Base-by-base conservation (phyloP, 371 early-diverging fungal species). In the Mucor ambiguus region DNA sequence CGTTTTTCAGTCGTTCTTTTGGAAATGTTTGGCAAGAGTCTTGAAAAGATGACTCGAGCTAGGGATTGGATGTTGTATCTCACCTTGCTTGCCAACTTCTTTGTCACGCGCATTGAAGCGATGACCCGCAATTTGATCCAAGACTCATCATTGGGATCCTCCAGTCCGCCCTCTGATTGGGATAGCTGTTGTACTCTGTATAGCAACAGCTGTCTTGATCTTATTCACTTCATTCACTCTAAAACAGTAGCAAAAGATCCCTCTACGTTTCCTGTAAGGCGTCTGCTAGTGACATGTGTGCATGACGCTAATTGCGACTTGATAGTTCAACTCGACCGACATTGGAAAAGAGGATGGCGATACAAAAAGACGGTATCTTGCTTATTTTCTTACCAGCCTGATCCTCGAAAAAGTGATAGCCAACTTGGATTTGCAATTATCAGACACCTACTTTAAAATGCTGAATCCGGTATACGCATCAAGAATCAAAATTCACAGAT, bases 1-100 rank as follows among this genome's bases (percentile, higher is more conserved):
- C 55, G 24, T 2, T 20, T 58, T 8, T 69, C 49, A 16, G 52
- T 52, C 10, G 52, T 48, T 12, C 61, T 58, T 41, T 9, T 67
- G 3, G 61, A 64, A 11, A 58, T 63, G 11, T 67, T 72, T 33
- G 72, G 72, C 28, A 71, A 33, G 49, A 58, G 58, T 1, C 52
- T 73, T 6, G 69, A 69, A 26, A 59, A 54, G 29, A 57, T 63
- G 60, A 67, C 59, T 12, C 33, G 33, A 38, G 56, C 66, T 20
- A 63, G 64, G 43, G 69, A 67, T 38, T 73, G 66, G 73, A 73
- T 69, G 69, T 35, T 69, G 8, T 67, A 67, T 28, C 18, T 72
- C 10, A 68, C 72, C 3, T 68, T 72, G 43, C 29, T 72, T 6
- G 26, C 72, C 3, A 72, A 72, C 14, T 61, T 60, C 28, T 12